Conservation (phyloP, 768 basidiomycete species). For the Pholiota microspora region DNA sequence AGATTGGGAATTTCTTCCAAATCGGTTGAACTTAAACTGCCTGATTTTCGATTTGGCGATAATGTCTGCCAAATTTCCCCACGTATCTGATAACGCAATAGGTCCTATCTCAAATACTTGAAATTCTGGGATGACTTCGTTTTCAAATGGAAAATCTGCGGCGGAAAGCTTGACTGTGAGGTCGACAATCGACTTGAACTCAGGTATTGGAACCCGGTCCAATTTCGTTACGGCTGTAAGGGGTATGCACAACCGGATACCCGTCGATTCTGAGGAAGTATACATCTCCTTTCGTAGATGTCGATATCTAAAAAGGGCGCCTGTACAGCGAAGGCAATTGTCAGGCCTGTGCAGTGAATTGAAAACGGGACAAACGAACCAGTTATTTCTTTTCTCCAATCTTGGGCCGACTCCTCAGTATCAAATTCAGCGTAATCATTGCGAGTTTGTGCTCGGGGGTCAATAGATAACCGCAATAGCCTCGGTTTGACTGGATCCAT, state of each 20-base stretch:
- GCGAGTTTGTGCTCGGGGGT: constrained; percentile 21
- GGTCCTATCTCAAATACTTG: constrained; percentile 31
- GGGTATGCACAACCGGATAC: constrained; percentile 47
- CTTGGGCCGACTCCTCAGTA: constrained; percentile 50
- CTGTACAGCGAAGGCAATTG: constrained; percentile 21
- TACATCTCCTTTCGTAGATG: constrained; percentile 38
- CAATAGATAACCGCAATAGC: constrained; percentile 35
- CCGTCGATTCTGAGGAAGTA: constrained; percentile 25
- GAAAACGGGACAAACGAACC: constrained; percentile 25
- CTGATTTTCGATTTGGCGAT: constrained; percentile 28
- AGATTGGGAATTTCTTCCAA: constrained; percentile 3
- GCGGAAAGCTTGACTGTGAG: constrained; percentile 22
- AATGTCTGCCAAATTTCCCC: constrained; percentile 25
- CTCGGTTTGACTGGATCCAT: constrained; percentile 44
- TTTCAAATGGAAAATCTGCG: constrained; percentile 19
- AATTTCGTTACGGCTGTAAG: constrained; percentile 33
- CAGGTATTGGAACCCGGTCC: constrained; percentile 20
- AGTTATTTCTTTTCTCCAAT: constrained; percentile 48
- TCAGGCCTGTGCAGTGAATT: not conserved
- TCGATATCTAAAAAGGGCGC: constrained; percentile 42
- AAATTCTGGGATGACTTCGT: constrained; percentile 18
- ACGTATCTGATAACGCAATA: constrained; percentile 21
- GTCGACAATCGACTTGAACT: constrained; percentile 25
- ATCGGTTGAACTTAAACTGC: not conserved
- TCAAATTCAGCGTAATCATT: constrained; percentile 47